Evolutionary conservation across 1,284 basidiomycete species (phyloP), one percentile per base, ranked within the genome.

Genomic region (Puccinia polysora): DNA sequence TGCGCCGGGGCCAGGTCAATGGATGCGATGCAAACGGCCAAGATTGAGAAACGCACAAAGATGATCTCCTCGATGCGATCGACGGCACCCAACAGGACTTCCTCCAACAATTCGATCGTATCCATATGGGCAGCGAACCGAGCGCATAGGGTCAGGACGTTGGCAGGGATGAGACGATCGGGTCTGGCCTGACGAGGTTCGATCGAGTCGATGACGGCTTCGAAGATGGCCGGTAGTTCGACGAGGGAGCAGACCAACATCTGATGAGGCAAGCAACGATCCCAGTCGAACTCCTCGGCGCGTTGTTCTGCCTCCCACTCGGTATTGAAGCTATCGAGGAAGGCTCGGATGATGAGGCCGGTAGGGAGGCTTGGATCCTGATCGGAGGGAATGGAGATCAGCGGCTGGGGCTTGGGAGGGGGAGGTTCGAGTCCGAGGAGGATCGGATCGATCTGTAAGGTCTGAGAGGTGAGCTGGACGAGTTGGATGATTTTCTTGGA

Each of bases 51-150:
- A 83, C 90, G 82, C 79, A 94, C 91, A 79, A 94, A 95, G 75
- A 96, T 89, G 18, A 86, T 86, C 65, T 90, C 89, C 80, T 98
- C 94, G 55, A 98, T 94, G 40, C 87, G 84, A 79, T 97, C 92
- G 34, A 94, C 89, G 0, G 91, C 90, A 14, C 90, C 89, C 47
- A 93, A 86, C 65, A 97, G 85, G 56, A 98, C 83, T 78, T 95
- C 92, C 80, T 97, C 94, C 28, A 97, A 82, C 88, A 81, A 74
- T 59, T 78, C 76, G 15, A 76, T 75, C 59, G 76, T 75, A 4
- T 60, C 58, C 30, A 76, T 56, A 28, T 63, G 73, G 60, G 75
- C 75, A 1, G 77, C 77, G 69, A 76, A 79, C 2, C 78, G 45
- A 15, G 77, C 69, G 40, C 76, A 76, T 12, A 79, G 74, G 60